These are phyloP conservation scores for Solanum appendiculatum DNA, from an alignment of 257 asterid species.

Conservation along the genomic window DNA sequence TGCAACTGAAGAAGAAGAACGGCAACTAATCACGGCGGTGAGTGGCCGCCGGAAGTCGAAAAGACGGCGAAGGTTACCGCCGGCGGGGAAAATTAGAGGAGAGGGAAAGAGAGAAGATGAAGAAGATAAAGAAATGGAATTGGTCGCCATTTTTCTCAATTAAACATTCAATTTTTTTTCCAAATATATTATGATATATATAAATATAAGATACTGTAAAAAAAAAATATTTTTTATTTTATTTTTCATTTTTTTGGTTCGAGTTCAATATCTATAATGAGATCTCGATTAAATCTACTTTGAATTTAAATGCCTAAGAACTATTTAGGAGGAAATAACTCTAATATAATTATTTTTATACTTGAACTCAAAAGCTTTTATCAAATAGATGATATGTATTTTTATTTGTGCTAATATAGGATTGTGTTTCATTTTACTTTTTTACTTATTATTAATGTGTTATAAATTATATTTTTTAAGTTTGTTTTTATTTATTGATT, in stretches of 20 bases:
- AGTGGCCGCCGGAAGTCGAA: not conserved
- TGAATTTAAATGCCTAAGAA: too few relatives aligned
- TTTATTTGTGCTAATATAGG: not conserved
- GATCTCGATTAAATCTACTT: accelerated
- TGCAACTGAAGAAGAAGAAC: slow-evolving; percentile 7
- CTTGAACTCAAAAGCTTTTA: too few relatives aligned
- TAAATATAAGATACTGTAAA: not conserved
- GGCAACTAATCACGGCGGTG: not conserved
- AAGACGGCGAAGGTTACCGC: not conserved
- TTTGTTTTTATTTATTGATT: not conserved
- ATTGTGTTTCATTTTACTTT: not conserved
- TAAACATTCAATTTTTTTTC: not conserved
- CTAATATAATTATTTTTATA: not conserved
- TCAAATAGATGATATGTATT: not conserved
- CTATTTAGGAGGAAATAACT: not conserved
- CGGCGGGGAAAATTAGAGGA: not conserved
- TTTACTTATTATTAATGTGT: not conserved
- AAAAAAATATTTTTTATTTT: not conserved
- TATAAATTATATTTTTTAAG: not conserved
- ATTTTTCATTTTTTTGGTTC: accelerated
- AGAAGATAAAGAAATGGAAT: not conserved
- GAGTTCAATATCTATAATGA: too few relatives aligned
- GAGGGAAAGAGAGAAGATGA: not conserved
- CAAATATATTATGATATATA: not conserved
- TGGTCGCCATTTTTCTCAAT: not conserved